A percentile compares a stretch with the other conserved stretches of the same genome.
phyloP scores from a whole-genome alignment of 805 yeast species.

The Wickerhamiella spandovensis region DNA sequence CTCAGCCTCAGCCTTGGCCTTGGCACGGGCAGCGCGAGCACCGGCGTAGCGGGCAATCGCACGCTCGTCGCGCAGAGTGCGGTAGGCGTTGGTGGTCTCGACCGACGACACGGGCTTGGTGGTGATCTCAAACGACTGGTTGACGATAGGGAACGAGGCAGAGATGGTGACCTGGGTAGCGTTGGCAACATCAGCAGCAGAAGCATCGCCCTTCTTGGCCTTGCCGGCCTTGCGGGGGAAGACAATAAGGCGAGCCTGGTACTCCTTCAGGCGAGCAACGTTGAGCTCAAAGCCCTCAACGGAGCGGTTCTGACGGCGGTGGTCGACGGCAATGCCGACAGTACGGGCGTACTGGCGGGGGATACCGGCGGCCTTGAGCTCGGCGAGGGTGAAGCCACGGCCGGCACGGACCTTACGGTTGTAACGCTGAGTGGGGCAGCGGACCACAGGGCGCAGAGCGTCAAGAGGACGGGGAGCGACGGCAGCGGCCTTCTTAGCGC shows the following conservation, averaged over 20 bases:
- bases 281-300: conserved; percentile 89
- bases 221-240: conserved; percentile 84
- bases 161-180: conserved; percentile 58
- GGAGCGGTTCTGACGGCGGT: conserved; percentile 98
- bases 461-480: conserved; percentile 98
- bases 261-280: conserved; percentile 93
- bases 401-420: conserved; percentile 99
- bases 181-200: conserved; percentile 49
- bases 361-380: conserved; percentile 95
- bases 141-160: conserved; percentile 84
- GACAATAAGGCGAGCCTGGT: conserved; percentile 88
- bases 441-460: conserved; percentile 90
- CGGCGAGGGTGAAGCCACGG: conserved; percentile 97
- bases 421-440: conserved; percentile 98
- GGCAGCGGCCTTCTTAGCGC: conserved; percentile 86
- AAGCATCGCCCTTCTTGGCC: conserved; percentile 33
- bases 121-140: conserved; percentile 54
- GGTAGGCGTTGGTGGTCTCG: conserved; percentile 70
- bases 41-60: conserved; percentile 89
- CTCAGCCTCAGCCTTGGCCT: conserved; percentile 96
- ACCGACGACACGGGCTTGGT: conserved; percentile 78
- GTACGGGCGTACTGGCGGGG: conserved; percentile 94
- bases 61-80: conserved; percentile 91
- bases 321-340: conserved; percentile 97
- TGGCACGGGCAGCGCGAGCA: conserved; percentile 95